Percentiles rank a stretch among this genome's conserved stretches.
phyloP scores from a whole-genome alignment of 768 basidiomycete genomes.

The Daedaleopsis sinensis region DNA sequence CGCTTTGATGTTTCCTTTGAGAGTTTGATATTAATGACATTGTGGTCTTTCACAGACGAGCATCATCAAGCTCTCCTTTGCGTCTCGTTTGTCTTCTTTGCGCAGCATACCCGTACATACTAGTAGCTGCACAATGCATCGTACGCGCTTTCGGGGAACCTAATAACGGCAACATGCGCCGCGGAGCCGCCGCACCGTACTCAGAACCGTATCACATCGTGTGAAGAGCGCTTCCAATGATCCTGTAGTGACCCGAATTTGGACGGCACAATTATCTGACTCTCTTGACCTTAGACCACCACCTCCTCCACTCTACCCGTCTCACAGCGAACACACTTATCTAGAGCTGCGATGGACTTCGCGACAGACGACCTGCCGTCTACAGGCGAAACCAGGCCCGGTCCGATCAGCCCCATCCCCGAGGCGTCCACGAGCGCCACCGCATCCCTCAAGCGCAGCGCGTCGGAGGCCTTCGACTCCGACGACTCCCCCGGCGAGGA shows the following conservation, averaged over 20 bases:
- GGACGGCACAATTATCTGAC: conserved; percentile 14
- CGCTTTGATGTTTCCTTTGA: no score
- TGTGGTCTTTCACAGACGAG: no score
- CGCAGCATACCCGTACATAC: background rate
- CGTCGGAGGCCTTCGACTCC: conserved; percentile 58
- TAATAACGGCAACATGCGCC: no score
- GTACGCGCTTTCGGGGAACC: no score
- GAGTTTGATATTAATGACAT: no score
- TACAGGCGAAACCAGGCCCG: background rate
- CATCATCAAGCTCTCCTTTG: background rate
- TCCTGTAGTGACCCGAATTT: conserved; percentile 5
- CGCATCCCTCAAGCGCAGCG: conserved; percentile 58
- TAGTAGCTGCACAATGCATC: no score
- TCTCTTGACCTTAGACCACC: conserved; percentile 17
- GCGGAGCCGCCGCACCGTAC: background rate
- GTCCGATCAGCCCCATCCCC: conserved; percentile 7
- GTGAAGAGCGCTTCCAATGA: conserved; percentile 10
- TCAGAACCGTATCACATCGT: conserved; percentile 8
- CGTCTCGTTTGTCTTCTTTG: no score
- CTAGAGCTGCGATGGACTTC: conserved; percentile 10
- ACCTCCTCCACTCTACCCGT: conserved; percentile 1
- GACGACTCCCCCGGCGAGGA: conserved; percentile 46
- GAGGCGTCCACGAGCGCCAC: conserved; percentile 13
- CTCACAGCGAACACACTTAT: background rate
- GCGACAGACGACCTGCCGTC: background rate